Base-by-base conservation (phyloP, 805 yeast genomes). In the Pichia exigua region DNA sequence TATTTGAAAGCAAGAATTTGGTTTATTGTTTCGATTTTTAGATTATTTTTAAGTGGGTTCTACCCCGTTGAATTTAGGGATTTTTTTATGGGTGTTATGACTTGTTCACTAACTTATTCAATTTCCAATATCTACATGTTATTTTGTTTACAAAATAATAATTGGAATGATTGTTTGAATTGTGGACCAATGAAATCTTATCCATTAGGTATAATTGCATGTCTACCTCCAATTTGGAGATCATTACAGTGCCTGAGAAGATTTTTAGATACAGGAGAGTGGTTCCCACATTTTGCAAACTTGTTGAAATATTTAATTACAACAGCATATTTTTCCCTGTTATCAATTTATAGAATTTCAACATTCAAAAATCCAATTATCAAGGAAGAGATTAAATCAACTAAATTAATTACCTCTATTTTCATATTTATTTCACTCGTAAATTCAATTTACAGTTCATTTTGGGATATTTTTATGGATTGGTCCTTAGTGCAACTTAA, bases 391-490 rank as follows among this genome's bases (percentile, higher is more conserved):
- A 17, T 35, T 35, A 35, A 35, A n/a, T 35, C 39, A n/a, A 17
- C 39, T 5, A 13, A 13, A 10, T 12, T 30, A 5, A 44, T 47
- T 3, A 73, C 83, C 50, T 79, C 79, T 0, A 71, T 78, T 0
- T 87, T 90, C 61, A 86, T 92, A 24, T 66, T 81, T 0, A 77
- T 89, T 68, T 96, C 95, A 0, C 64, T 78, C 0, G 59, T 88
- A 39, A 91, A 94, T 64, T 80, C 97, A 0, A 47, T 82, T 1
- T 78, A 78, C 61, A 76, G 91, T 30, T 67, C 86, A 0, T 57
- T 82, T 6, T 94, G 99, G 99, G 99, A 94, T 68, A 71, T 94
- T 6, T 73, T 89, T 44, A 89, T 94, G 96, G 99, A 94, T 72
- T 94, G 96, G 92, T 90, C 97, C 2, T 71, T 94, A 60, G 73